Evolutionary conservation across 2,329 filamentous ascomycete genomes (phyloP), one percentile per base, ranked within the genome.

Genomic region (Claviceps quebecensis): DNA sequence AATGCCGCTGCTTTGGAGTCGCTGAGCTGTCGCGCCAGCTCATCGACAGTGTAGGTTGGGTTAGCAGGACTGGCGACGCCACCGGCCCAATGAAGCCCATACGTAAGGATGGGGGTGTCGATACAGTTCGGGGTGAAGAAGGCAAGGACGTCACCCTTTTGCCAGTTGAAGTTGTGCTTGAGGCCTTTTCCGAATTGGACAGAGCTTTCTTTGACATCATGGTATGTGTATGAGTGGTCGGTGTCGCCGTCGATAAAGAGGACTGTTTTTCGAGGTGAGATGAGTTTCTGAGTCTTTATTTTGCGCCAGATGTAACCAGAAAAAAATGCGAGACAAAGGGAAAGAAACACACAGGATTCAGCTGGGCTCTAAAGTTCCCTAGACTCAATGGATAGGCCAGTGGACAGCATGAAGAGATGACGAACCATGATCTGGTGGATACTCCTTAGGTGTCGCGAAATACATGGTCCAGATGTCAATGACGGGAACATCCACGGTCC

Each of bases 51-150:
- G 68, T 95, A 95, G 4, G 82, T 81, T 19, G 90, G 89, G 62
- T 96, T 96, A 2, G 87, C 89, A 0, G 90, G 88, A n/a, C 84
- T 88, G 11, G 87, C 70, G 49, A 87, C 72, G 34, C 86, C 89
- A 45, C 89, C 90, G 0, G 87, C 85, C 86, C 87, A 96, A 57
- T 85, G 80, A 9, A 80, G 76, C 29, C 89, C 90, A 73, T 87
- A 87, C 65, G 80, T 87, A 46, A 89, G 67, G 3, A 83, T 72
- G 0, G 87, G 83, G 0, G 84, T 87, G 65, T 96, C 90, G 62
- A 96, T 84, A 65, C 77, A 82, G 65, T 97, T 96, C 29, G 89
- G 86, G 3, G 87, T 83, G 72, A 84, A 95, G 50, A 95, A 73
- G 11, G 78, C 85, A 22, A 96, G 74, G 1, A 93, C 86, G 63